Conservation (phyloP, 495 filamentous ascomycete species). For the Beverwykella pulmonaria region DNA sequence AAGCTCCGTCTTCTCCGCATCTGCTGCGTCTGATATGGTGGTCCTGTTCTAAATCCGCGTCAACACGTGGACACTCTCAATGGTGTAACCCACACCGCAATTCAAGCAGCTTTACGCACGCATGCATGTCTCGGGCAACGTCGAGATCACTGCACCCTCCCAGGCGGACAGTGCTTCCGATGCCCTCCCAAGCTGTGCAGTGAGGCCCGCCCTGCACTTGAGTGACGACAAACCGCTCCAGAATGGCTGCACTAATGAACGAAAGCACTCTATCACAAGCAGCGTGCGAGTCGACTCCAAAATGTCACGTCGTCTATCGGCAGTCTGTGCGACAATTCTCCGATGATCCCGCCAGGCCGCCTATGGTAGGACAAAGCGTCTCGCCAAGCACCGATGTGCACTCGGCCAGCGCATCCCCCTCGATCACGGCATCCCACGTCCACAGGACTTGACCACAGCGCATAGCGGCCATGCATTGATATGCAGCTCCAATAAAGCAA, state of each 20-base stretch:
- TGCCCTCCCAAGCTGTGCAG: not conserved
- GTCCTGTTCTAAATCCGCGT: not conserved
- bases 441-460: slow-evolving; percentile 26
- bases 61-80: slow-evolving; percentile 22
- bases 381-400: slow-evolving; percentile 15
- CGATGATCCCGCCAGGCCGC: slow-evolving; percentile 5
- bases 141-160: slow-evolving; percentile 2
- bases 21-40: not conserved
- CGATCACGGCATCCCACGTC: slow-evolving; percentile 35
- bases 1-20: slow-evolving; percentile 11
- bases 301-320: slow-evolving; percentile 4
- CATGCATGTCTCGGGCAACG: slow-evolving; percentile 22
- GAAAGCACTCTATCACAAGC: not conserved
- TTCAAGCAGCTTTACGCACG: not conserved
- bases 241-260: not conserved
- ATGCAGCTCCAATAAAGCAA: slow-evolving; percentile 34
- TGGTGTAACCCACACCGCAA: slow-evolving; percentile 18
- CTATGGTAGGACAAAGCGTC: slow-evolving; percentile 16
- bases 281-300: slow-evolving; percentile 6
- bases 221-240: not conserved
- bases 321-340: slow-evolving; percentile 29
- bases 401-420: slow-evolving; percentile 13
- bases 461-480: slow-evolving; percentile 36
- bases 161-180: slow-evolving; percentile 1
- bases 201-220: not conserved